Percentiles rank a stretch among this genome's conserved stretches.
These are phyloP conservation scores for Puccinia triticina DNA, from an alignment of 1,284 basidiomycete species.

Conservation along the genomic window DNA sequence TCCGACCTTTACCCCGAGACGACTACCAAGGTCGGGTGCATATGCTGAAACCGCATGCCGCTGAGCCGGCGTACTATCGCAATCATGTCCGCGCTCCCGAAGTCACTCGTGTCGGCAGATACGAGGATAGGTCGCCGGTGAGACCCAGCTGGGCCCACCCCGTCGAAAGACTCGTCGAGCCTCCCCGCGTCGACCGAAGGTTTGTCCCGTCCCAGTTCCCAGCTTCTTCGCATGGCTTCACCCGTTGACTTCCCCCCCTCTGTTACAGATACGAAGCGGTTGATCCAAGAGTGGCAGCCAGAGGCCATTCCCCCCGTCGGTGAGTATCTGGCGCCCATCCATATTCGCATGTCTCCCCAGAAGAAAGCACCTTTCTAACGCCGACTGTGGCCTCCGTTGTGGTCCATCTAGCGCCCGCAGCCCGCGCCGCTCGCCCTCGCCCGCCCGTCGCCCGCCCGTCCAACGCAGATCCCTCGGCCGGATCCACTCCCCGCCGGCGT, in stretches of 20 bases:
- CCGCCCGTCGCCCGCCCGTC: background rate
- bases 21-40: background rate
- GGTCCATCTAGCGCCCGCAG: background rate
- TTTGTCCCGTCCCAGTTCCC: background rate
- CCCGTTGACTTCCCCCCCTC: background rate
- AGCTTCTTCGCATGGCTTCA: background rate
- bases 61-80: constrained; percentile 18
- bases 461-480: background rate
- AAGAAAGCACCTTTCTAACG: no score
- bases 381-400: no score
- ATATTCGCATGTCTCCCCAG: background rate
- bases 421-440: constrained; percentile 17
- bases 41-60: background rate
- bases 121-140: background rate
- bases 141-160: background rate
- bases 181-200: background rate
- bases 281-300: background rate
- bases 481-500: background rate
- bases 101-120: constrained; percentile 5
- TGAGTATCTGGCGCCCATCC: background rate
- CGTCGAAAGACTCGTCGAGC: constrained; percentile 3
- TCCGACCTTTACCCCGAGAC: background rate
- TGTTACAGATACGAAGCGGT: background rate
- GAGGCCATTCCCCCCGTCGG: constrained; percentile 30
- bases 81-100: constrained; percentile 5